These are phyloP conservation scores for Globisporangium recalcitrans DNA, from an alignment of 352 stramenopile species.

Conservation along the genomic window DNA sequence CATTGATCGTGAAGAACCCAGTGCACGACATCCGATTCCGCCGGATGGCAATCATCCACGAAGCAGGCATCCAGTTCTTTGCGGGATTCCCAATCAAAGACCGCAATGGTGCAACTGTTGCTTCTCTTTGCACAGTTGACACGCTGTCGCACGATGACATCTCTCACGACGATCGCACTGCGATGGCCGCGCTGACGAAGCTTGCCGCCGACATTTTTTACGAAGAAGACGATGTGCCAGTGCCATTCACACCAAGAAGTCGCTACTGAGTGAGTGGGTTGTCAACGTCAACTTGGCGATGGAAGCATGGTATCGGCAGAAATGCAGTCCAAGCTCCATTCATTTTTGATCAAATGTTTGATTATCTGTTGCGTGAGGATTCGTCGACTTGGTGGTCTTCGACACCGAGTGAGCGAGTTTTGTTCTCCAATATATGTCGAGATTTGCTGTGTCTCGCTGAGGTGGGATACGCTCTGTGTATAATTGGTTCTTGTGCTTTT, in stretches of 20 bases:
- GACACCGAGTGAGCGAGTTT: too few relatives aligned
- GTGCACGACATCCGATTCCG: conserved; percentile 30
- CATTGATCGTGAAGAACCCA: conserved; percentile 43
- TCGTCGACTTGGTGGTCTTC: too few relatives aligned
- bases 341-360: neutral
- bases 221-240: neutral
- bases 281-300: neutral
- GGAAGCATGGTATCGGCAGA: neutral
- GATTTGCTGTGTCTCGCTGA: neutral
- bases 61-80: conserved; percentile 44
- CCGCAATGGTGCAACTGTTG: conserved; percentile 18
- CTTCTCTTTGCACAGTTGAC: conserved; percentile 41
- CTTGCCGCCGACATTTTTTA: conserved; percentile 49
- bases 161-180: conserved; percentile 32
- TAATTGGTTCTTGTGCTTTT: too few relatives aligned
- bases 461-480: neutral
- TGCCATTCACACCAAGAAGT: conserved; percentile 20
- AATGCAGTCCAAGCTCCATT: neutral
- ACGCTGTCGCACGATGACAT: conserved; percentile 25
- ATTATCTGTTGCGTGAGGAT: neutral
- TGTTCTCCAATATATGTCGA: neutral
- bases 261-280: conserved; percentile 1
- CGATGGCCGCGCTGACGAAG: conserved; percentile 48
- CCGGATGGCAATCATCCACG: conserved; percentile 30
- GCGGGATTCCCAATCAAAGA: conserved; percentile 48